A percentile compares a stretch with the other conserved stretches of the same genome.
These are phyloP conservation scores for Alisma plantagoaquatica DNA, from an alignment of 106 monocot genomes.

Conservation along the genomic window DNA sequence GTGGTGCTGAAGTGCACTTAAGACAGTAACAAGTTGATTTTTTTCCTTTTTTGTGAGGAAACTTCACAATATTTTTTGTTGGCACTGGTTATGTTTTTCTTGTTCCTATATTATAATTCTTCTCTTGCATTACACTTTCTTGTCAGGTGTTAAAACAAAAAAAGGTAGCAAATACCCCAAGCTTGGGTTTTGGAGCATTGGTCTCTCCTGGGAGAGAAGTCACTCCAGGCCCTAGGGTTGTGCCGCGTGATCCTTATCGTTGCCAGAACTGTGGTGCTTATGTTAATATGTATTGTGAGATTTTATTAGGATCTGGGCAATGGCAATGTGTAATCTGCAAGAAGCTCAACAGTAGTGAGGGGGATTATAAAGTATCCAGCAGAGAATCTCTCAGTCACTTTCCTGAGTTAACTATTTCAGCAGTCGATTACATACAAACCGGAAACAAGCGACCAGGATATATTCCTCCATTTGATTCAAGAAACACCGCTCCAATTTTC, in stretches of 20 bases:
- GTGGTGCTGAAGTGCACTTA: background rate
- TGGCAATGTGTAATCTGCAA: slow-evolving; percentile 96
- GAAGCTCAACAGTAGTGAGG: slow-evolving; percentile 64
- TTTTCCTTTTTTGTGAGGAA: no score
- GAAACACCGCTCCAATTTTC: slow-evolving; percentile 67
- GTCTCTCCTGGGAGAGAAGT: slow-evolving; percentile 85
- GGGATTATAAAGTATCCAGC: slow-evolving; percentile 56
- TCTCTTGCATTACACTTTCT: background rate
- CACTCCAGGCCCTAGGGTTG: slow-evolving; percentile 56
- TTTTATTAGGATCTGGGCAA: slow-evolving; percentile 75
- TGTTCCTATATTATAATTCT: slow-evolving; percentile 4
- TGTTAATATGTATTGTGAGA: slow-evolving; percentile 62
- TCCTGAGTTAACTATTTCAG: slow-evolving; percentile 53
- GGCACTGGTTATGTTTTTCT: no score
- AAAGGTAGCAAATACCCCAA: slow-evolving; percentile 56
- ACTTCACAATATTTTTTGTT: no score
- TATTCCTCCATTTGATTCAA: slow-evolving; percentile 66
- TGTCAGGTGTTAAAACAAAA: slow-evolving; percentile 70
- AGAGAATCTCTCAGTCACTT: slow-evolving; percentile 59
- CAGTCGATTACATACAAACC: slow-evolving; percentile 77
- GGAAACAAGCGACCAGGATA: slow-evolving; percentile 67
- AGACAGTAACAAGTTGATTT: background rate
- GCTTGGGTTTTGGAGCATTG: slow-evolving; percentile 92
- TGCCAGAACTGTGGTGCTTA: slow-evolving; percentile 94
- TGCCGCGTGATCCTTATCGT: slow-evolving; percentile 74